A percentile compares a stretch with the other conserved stretches of the same genome.
These are phyloP conservation scores for Annulohypoxylon stygium DNA, from an alignment of 495 filamentous ascomycete species.

Conservation along the genomic window DNA sequence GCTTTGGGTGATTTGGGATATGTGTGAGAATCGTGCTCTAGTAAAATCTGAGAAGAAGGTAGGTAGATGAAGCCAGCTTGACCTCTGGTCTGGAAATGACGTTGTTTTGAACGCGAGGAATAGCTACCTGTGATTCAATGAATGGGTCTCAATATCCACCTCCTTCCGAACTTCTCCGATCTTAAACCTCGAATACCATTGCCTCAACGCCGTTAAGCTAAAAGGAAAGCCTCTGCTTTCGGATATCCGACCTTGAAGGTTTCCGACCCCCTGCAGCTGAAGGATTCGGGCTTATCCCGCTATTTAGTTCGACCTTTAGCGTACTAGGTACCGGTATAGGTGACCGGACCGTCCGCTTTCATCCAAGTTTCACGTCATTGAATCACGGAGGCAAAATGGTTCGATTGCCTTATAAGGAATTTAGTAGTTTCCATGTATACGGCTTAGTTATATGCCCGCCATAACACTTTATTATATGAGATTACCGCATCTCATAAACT, in stretches of 20 bases:
- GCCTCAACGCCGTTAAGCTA: background rate
- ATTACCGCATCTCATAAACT: background rate
- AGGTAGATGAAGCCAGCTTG: background rate
- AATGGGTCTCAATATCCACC: background rate
- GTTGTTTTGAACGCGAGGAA: background rate
- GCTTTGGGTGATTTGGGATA: background rate
- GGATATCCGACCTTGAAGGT: constrained; percentile 5
- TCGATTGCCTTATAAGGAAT: constrained; percentile 4
- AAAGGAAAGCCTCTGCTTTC: background rate
- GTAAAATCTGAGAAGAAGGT: background rate
- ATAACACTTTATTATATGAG: background rate
- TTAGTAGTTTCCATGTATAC: background rate
- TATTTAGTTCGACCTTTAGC: no score
- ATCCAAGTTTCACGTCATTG: background rate
- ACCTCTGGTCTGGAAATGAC: background rate
- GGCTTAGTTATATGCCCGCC: background rate
- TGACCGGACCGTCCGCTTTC: constrained; percentile 4
- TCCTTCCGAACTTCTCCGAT: background rate
- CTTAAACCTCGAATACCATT: background rate
- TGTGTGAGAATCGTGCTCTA: background rate
- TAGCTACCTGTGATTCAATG: background rate
- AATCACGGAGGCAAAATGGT: background rate
- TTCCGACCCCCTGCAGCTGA: constrained; percentile 5
- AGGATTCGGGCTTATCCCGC: background rate
- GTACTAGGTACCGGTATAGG: background rate